Percentiles rank a stretch among this genome's conserved stretches.
Evolutionary conservation across 495 filamentous ascomycete species (phyloP).

Genomic region (Tuber borchii): DNA sequence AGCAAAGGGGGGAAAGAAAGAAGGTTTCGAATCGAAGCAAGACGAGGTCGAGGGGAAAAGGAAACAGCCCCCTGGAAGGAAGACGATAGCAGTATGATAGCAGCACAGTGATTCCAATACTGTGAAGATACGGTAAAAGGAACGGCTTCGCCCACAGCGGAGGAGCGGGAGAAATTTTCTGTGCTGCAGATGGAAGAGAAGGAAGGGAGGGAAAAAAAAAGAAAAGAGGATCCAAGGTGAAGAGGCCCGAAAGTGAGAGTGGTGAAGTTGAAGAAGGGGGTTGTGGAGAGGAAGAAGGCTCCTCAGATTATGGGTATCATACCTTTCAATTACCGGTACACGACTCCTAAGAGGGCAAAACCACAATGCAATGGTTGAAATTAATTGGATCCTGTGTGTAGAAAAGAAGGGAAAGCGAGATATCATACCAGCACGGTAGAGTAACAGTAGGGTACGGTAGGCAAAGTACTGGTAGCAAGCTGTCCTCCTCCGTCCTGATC

Average conservation of each 20-base stretch:
- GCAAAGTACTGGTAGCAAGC: background rate
- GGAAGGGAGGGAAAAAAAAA: constrained; percentile 18
- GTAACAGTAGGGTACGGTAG: background rate
- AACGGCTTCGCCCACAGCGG: background rate
- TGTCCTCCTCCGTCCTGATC: background rate
- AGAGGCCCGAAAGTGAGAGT: constrained; percentile 12
- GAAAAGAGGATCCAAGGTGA: constrained; percentile 6
- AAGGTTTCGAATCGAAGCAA: constrained; percentile 13
- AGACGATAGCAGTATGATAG: background rate
- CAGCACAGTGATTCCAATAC: background rate
- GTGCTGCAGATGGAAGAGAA: constrained; percentile 13
- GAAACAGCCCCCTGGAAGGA: background rate
- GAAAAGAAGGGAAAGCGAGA: constrained; percentile 17
- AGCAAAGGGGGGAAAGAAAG: constrained; percentile 15
- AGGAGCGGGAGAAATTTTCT: constrained; percentile 26
- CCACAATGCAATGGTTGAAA: background rate
- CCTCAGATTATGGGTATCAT: background rate
- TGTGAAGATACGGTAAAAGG: background rate
- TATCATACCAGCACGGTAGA: background rate
- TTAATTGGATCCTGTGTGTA: background rate
- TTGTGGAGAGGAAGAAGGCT: background rate
- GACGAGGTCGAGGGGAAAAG: constrained; percentile 17
- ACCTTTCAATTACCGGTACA: constrained; percentile 3
- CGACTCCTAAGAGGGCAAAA: constrained; percentile 10
- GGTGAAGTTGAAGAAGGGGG: constrained; percentile 5